Evolutionary conservation across 2,329 filamentous ascomycete genomes (phyloP).

Genomic region (Aureobasidium subglaciale): DNA sequence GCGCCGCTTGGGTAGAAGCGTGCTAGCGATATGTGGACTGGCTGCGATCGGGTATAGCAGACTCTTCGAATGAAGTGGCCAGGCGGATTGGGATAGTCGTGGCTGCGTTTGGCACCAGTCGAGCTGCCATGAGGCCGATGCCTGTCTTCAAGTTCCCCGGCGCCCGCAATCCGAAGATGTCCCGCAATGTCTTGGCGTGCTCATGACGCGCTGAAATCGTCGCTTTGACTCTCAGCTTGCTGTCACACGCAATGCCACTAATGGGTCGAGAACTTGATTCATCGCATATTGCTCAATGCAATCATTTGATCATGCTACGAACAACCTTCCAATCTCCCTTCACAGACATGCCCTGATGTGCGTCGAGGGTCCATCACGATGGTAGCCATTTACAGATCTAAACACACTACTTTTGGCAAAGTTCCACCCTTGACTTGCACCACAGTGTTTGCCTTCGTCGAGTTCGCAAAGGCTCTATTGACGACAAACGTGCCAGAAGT

Average conservation of each 20-base stretch:
- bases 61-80: background rate
- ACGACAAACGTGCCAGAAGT: slow-evolving; percentile 9
- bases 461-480: background rate
- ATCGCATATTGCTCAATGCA: too few relatives aligned
- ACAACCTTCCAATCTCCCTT: too few relatives aligned
- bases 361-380: too few relatives aligned
- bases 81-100: background rate
- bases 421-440: background rate
- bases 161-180: background rate
- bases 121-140: background rate
- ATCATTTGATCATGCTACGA: too few relatives aligned
- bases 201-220: background rate
- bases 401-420: background rate
- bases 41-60: background rate
- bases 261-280: too few relatives aligned
- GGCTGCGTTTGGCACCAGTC: background rate
- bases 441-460: background rate
- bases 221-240: background rate
- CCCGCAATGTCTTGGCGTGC: background rate
- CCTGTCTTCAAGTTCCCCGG: background rate
- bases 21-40: too few relatives aligned
- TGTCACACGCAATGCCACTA: too few relatives aligned
- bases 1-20: background rate
- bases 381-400: background rate
- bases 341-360: too few relatives aligned